These are phyloP conservation scores for Phytophthora citrophthora DNA, from an alignment of 352 stramenopile genomes.

Conservation along the genomic window DNA sequence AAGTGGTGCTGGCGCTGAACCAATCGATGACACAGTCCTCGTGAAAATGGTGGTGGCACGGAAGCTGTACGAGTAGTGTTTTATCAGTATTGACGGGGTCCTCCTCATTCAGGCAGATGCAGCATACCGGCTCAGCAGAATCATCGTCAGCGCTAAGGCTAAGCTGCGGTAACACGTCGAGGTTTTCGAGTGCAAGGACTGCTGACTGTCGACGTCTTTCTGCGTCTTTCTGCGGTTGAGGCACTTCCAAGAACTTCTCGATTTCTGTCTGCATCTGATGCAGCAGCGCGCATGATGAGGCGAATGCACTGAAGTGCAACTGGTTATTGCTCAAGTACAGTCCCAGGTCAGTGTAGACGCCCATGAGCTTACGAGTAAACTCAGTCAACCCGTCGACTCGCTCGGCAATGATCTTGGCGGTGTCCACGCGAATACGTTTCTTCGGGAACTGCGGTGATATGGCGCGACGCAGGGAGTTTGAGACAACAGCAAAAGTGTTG, in stretches of 20 bases:
- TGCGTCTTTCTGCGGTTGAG: slow-evolving; percentile 46
- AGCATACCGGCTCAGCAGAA: slow-evolving; percentile 34
- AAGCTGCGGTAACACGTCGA: slow-evolving; percentile 2
- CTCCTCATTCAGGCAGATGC: slow-evolving; percentile 55
- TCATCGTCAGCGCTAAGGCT: neutral
- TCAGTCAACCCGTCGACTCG: slow-evolving; percentile 43
- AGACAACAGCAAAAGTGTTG: slow-evolving; percentile 48
- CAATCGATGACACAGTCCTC: slow-evolving; percentile 75
- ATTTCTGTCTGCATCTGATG: slow-evolving; percentile 37
- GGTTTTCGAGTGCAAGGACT: slow-evolving; percentile 51
- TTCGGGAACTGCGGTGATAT: slow-evolving; percentile 53
- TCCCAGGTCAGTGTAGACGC: slow-evolving; percentile 54
- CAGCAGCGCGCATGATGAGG: slow-evolving; percentile 19
- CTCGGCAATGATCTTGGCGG: slow-evolving; percentile 46
- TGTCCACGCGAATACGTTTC: slow-evolving; percentile 57
- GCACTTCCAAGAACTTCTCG: slow-evolving; percentile 53
- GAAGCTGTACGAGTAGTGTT: slow-evolving; percentile 42
- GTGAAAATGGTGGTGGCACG: slow-evolving; percentile 65
- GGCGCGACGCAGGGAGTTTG: slow-evolving; percentile 49
- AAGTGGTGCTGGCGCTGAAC: slow-evolving; percentile 66
- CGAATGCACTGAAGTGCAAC: slow-evolving; percentile 26
- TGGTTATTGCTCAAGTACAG: slow-evolving; percentile 47
- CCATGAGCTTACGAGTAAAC: slow-evolving; percentile 56
- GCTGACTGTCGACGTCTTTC: slow-evolving; percentile 44
- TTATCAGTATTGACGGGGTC: slow-evolving; percentile 18